Conservation (phyloP, 371 early-diverging fungal species). For the Lichtheimia hyalospora region DNA sequence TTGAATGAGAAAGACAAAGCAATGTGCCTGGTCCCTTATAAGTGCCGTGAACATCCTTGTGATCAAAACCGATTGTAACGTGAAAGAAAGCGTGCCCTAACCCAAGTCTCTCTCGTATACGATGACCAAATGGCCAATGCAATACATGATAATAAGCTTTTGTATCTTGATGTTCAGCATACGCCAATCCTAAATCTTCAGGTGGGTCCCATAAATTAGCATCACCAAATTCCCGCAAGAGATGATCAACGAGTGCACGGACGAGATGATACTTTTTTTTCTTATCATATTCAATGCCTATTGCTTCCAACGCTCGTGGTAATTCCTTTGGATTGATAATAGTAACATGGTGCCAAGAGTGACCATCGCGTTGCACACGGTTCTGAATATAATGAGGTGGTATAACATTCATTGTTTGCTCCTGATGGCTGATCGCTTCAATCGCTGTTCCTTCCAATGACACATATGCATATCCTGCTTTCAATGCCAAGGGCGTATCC, state of each 20-base stretch:
- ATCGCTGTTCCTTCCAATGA: constrained; percentile 12
- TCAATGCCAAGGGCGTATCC: too few species aligned
- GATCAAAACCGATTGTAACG: constrained; percentile 20
- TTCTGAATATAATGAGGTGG: background rate
- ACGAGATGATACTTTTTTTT: background rate
- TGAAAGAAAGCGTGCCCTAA: constrained; percentile 16
- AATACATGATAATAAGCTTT: constrained; percentile 18
- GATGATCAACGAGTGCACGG: constrained; percentile 3
- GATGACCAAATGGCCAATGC: constrained; percentile 25
- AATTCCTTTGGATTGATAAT: constrained; percentile 13
- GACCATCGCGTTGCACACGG: constrained; percentile 12
- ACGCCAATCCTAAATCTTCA: constrained; percentile 17
- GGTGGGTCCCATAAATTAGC: constrained; percentile 6
- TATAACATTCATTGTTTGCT: background rate
- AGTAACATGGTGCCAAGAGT: constrained; percentile 5
- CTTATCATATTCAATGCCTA: background rate
- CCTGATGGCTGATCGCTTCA: constrained; percentile 1
- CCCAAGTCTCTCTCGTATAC: constrained; percentile 10
- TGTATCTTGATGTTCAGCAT: constrained; percentile 1
- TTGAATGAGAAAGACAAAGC: background rate
- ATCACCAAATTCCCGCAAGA: constrained; percentile 8
- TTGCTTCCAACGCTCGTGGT: background rate
- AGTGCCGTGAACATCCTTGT: constrained; percentile 18
- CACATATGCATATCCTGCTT: constrained; percentile 1
- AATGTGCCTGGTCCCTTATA: constrained; percentile 23